Evolutionary conservation across 768 basidiomycete genomes (phyloP).

Genomic region (Nidularia sp.): DNA sequence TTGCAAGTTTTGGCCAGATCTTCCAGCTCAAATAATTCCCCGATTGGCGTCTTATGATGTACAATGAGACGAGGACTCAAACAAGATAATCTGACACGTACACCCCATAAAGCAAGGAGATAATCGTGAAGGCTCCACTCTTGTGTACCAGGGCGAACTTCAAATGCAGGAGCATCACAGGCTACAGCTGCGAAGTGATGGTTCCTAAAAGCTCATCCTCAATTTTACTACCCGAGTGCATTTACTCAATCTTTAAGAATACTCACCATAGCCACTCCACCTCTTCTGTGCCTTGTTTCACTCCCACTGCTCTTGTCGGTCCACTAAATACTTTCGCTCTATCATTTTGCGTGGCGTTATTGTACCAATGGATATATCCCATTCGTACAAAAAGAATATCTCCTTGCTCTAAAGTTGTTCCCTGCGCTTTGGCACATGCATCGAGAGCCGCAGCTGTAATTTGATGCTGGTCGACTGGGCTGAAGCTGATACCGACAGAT

Average conservation of each 20-base stretch:
- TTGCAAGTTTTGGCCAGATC: slow-evolving; percentile 15
- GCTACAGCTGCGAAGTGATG: slow-evolving; percentile 20
- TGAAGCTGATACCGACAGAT: slow-evolving; percentile 10
- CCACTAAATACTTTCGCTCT: slow-evolving; percentile 1
- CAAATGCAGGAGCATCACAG: slow-evolving; percentile 17
- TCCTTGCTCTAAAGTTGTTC: slow-evolving; percentile 12
- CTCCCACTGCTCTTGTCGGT: slow-evolving; percentile 8
- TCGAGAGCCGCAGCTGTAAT: slow-evolving; percentile 14
- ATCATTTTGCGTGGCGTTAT: slow-evolving; percentile 14
- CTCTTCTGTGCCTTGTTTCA: slow-evolving; percentile 14
- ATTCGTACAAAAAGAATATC: slow-evolving; percentile 19
- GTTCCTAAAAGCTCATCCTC: slow-evolving; percentile 7
- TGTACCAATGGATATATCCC: slow-evolving; percentile 17
- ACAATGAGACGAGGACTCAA: not conserved
- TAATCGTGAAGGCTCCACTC: slow-evolving; percentile 20
- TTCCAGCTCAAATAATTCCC: slow-evolving; percentile 19
- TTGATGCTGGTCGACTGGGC: slow-evolving; percentile 8
- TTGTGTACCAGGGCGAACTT: slow-evolving; percentile 14
- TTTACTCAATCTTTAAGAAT: not conserved
- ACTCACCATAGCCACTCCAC: slow-evolving; percentile 18
- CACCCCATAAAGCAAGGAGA: slow-evolving; percentile 18
- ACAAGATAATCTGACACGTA: slow-evolving; percentile 4
- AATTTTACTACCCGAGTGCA: not conserved
- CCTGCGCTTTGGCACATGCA: slow-evolving; percentile 14
- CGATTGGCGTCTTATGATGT: slow-evolving; percentile 16